phyloP scores from a whole-genome alignment of 306 rosid species.

The Corylus avellana region DNA sequence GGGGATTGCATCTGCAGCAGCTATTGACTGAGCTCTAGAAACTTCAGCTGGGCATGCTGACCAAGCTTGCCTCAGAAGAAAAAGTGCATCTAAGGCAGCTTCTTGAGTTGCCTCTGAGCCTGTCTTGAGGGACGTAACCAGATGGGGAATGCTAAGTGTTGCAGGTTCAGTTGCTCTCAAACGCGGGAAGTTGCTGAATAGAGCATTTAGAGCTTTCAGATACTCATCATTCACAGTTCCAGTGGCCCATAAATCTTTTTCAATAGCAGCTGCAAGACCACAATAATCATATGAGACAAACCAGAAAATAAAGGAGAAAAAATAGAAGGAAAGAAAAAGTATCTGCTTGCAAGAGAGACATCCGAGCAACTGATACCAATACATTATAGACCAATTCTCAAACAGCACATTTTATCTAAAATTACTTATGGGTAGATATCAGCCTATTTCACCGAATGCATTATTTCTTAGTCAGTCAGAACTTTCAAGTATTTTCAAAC shows the following conservation, averaged over 20 bases:
- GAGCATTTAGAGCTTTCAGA: constrained; percentile 89
- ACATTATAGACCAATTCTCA: background rate
- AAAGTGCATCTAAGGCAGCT: constrained; percentile 93
- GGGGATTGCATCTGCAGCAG: constrained; percentile 98
- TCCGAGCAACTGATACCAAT: background rate
- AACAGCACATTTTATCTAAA: background rate
- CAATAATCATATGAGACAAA: constrained; percentile 23
- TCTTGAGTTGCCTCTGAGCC: constrained; percentile 98
- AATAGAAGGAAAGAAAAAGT: background rate
- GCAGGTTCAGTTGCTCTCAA: constrained; percentile 98
- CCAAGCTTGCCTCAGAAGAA: constrained; percentile 99
- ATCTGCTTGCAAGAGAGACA: constrained; percentile 6
- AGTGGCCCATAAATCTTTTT: constrained; percentile 92
- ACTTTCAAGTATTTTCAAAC: background rate
- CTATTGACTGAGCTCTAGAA: constrained; percentile 95
- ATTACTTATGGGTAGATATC: background rate
- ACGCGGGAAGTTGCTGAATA: constrained; percentile 96
- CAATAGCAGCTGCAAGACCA: constrained; percentile 79
- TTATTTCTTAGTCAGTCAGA: background rate
- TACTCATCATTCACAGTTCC: constrained; percentile 98
- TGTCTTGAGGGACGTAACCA: constrained; percentile 88
- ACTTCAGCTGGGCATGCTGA: constrained; percentile 98
- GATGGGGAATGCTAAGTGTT: constrained; percentile 96
- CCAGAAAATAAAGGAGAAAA: background rate
- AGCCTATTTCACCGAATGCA: background rate